phyloP scores from a whole-genome alignment of 495 filamentous ascomycete genomes.

The Penicillium parvum region DNA sequence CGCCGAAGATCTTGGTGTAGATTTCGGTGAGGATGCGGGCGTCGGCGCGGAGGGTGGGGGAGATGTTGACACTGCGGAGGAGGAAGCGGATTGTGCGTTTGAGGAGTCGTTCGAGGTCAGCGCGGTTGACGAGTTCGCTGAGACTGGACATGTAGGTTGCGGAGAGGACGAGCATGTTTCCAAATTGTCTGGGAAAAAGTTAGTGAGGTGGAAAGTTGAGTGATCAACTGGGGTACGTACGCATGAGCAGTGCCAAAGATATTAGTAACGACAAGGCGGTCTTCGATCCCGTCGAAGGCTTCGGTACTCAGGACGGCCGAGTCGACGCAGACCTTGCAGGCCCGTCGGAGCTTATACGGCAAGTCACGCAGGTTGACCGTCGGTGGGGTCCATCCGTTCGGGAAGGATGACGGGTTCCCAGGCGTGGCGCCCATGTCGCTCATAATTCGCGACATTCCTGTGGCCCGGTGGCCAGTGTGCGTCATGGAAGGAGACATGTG shows the following conservation, averaged over 20 bases:
- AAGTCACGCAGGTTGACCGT: constrained; percentile 23
- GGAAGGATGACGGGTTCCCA: constrained; percentile 2
- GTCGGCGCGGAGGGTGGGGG: constrained; percentile 63
- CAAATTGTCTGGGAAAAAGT: constrained; percentile 72
- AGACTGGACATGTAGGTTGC: constrained; percentile 67
- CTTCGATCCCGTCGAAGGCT: constrained; percentile 69
- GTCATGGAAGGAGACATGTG: constrained; percentile 30
- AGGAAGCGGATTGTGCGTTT: constrained; percentile 69
- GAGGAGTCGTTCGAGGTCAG: constrained; percentile 46
- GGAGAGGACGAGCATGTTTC: constrained; percentile 84
- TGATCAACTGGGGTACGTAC: constrained; percentile 53
- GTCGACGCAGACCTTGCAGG: constrained; percentile 57
- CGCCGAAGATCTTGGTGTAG: constrained; percentile 48
- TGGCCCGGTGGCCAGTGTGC: constrained; percentile 16
- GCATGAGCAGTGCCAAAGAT: constrained; percentile 95
- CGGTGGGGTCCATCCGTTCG: constrained; percentile 13
- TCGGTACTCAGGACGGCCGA: constrained; percentile 80
- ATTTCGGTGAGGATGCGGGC: constrained; percentile 62
- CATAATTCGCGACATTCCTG: constrained; percentile 30
- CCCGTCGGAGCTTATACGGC: constrained; percentile 40
- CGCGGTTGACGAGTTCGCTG: constrained; percentile 43
- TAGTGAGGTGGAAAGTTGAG: background rate
- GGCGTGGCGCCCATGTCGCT: constrained; percentile 34
- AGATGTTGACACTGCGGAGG: constrained; percentile 53
- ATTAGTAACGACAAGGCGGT: constrained; percentile 82